Evolutionary conservation across 768 basidiomycete genomes (phyloP), one percentile per base, ranked within the genome.

Genomic region (Infundibulicybe gibba): DNA sequence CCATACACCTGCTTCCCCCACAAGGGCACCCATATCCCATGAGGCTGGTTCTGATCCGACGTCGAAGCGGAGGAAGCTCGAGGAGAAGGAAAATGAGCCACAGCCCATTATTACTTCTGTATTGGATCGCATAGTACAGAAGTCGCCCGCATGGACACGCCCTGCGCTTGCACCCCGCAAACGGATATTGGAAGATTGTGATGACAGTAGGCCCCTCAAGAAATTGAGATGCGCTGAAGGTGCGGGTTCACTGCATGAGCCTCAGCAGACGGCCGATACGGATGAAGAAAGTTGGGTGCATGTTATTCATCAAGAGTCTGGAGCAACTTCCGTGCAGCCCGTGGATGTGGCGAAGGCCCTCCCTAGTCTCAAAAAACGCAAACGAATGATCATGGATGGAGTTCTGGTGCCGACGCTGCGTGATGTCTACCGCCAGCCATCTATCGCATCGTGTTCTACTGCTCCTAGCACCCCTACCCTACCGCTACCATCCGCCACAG

Each of bases 1-100:
- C 6, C 34, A 40, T 44, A 41, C 30, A 16, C 19, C 40, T 42
- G 40, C 39, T 16, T 39, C 43, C 33, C 40, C 54, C 35, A 19
- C 5, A 31, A 16, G n/a, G 34, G 16, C 46, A 35, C 12, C 34
- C 31, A 40, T 50, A 45, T 54, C 50, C 25, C 19, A 48, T 33
- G 54, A 54, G 31, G 47, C 47, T 16, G 55, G 49, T 37, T 57
- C 56, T 43, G 50, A 46, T 15, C 53, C 61, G 25, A 68, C 71
- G 16, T 60, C 65, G 16, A 71, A 69, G 51, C 71, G 72, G 49
- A 66, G 70, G 43, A 61, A 66, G 50, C 43, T 62, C 21, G 61
- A 57, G 13, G 53, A 55, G 60, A 87, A 88, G 63, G 86, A 89
- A 59, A 88, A 88, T 55, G 48, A 75, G 0, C 81, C 79, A 8